Conservation (phyloP, 2,329 filamentous ascomycete genomes). For the Ceratocystiopsis sp. region DNA sequence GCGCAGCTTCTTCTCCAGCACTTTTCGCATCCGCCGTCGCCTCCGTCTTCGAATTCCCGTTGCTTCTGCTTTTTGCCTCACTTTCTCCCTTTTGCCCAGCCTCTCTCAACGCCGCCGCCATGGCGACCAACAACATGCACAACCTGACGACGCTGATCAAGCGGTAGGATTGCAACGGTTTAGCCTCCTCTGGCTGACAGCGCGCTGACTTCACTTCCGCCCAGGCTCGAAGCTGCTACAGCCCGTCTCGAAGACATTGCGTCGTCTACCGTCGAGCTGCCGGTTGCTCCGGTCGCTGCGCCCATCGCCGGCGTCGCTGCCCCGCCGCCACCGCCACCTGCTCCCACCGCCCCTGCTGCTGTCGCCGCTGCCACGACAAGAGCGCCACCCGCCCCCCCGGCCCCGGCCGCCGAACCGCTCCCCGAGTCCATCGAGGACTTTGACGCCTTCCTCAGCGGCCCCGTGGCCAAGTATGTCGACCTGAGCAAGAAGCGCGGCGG, state of each 20-base stretch:
- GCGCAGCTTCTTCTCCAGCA: neutral
- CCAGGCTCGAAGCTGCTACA: slow-evolving; percentile 89
- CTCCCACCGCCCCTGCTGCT: slow-evolving; percentile 19
- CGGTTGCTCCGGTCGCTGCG: slow-evolving; percentile 24
- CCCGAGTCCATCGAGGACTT: slow-evolving; percentile 77
- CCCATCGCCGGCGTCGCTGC: slow-evolving; percentile 16
- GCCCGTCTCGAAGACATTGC: slow-evolving; percentile 94
- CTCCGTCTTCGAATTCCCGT: neutral
- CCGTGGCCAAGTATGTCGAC: slow-evolving; percentile 63
- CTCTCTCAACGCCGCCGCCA: slow-evolving; percentile 19
- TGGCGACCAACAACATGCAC: slow-evolving; percentile 78
- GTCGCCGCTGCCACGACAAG: slow-evolving; percentile 22
- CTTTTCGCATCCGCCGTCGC: too few relatives aligned
- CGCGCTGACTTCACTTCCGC: neutral
- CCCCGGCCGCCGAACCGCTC: slow-evolving; percentile 32
- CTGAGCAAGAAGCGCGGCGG: slow-evolving; percentile 64
- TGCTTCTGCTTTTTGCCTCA: neutral
- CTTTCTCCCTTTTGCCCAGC: neutral
- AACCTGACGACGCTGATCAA: slow-evolving; percentile 96
- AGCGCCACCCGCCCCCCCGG: slow-evolving; percentile 14
- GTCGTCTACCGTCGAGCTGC: slow-evolving; percentile 48
- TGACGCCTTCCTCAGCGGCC: slow-evolving; percentile 55
- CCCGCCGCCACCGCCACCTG: slow-evolving; percentile 18
- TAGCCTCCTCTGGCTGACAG: neutral
- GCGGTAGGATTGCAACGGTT: slow-evolving; percentile 39